phyloP scores from a whole-genome alignment of 495 filamentous ascomycete species.

The Hyaloscypha hepaticicola region DNA sequence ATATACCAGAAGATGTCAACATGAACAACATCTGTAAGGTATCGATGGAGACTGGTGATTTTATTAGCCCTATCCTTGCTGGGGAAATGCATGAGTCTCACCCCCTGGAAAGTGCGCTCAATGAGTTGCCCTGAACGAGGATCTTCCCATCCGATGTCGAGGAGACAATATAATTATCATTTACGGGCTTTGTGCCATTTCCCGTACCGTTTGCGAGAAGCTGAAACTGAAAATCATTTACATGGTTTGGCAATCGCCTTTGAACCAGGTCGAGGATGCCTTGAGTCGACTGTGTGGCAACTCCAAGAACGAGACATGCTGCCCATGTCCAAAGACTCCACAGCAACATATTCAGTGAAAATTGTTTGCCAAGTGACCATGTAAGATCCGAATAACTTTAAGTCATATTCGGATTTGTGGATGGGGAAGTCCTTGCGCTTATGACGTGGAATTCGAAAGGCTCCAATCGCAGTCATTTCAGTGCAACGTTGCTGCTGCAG shows the following conservation, averaged over 20 bases:
- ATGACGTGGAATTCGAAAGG: neutral
- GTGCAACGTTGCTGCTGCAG: neutral
- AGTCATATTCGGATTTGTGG: neutral
- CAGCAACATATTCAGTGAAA: constrained; percentile 19
- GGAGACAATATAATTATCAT: constrained; percentile 46
- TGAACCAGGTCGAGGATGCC: constrained; percentile 48
- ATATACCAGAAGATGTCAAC: constrained; percentile 55
- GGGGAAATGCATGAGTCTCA: constrained; percentile 22
- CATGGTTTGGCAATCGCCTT: constrained; percentile 46
- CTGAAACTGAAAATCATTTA: constrained; percentile 40
- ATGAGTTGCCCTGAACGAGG: constrained; percentile 44
- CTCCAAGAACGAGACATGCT: constrained; percentile 12
- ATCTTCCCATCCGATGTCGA: constrained; percentile 41
- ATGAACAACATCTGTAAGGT: constrained; percentile 47
- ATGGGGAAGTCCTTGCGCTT: neutral
- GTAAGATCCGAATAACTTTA: neutral
- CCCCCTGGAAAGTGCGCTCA: constrained; percentile 49
- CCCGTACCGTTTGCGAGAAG: constrained; percentile 30
- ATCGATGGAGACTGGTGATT: constrained; percentile 44
- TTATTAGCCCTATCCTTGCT: neutral
- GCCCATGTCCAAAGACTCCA: constrained; percentile 19
- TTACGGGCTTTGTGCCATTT: constrained; percentile 21
- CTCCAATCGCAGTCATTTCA: neutral
- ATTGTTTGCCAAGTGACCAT: neutral
- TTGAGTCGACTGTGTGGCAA: constrained; percentile 35